Conservation (phyloP, 2,329 filamentous ascomycete genomes). For the Sarocladiaceae sp. region DNA sequence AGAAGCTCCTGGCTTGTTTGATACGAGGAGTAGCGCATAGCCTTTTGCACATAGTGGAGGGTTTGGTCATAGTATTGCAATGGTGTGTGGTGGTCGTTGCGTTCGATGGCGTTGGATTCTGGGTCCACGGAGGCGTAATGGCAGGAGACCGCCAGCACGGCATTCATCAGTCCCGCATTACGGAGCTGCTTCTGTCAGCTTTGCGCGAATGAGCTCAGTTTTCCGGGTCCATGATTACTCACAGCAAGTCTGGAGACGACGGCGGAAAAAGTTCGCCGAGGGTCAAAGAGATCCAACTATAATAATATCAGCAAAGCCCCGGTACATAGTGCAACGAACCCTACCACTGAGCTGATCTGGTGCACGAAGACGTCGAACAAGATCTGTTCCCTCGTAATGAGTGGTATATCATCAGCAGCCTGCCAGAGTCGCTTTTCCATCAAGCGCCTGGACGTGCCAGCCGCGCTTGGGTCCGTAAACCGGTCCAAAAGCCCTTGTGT, state of each 20-base stretch:
- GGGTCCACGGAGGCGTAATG: constrained; percentile 28
- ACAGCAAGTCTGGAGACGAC: constrained; percentile 5
- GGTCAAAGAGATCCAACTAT: constrained; percentile 19
- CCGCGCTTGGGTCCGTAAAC: not conserved
- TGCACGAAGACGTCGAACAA: constrained; percentile 19
- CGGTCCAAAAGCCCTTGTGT: not conserved
- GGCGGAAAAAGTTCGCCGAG: constrained; percentile 17
- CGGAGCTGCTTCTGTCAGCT: constrained; percentile 16
- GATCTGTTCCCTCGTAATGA: constrained; percentile 17
- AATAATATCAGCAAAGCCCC: not conserved
- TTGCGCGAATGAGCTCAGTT: not conserved
- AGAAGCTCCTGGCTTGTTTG: constrained; percentile 51
- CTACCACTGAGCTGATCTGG: constrained; percentile 19
- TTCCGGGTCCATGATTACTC: not conserved
- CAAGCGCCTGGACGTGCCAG: not conserved
- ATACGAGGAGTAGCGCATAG: constrained; percentile 52
- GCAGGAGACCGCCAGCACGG: constrained; percentile 49
- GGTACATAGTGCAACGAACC: not conserved
- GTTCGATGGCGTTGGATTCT: constrained; percentile 22
- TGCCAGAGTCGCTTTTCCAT: constrained; percentile 19
- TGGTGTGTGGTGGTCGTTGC: constrained; percentile 4
- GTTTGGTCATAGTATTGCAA: constrained; percentile 57
- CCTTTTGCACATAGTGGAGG: constrained; percentile 53
- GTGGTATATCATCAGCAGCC: constrained; percentile 14
- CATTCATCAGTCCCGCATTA: constrained; percentile 51